Percentiles rank a stretch among this genome's conserved stretches.
These are phyloP conservation scores for Isatis tinctoria DNA, from an alignment of 345 rosid species.

Conservation along the genomic window DNA sequence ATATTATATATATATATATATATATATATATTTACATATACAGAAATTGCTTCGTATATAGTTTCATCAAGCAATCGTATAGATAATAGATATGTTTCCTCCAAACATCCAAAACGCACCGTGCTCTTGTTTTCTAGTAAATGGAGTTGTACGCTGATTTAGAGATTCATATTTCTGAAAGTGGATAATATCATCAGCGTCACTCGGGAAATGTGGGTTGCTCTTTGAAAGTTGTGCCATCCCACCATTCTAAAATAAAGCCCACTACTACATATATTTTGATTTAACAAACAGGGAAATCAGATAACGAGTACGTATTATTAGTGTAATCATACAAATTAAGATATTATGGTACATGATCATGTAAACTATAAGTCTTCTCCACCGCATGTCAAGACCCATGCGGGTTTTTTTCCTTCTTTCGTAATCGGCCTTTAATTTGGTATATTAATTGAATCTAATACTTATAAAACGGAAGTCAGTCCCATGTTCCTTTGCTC, in stretches of 20 bases:
- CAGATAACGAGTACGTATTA: neutral
- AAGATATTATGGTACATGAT: neutral
- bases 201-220: slow-evolving; percentile 7
- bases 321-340: neutral
- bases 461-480: too few relatives aligned
- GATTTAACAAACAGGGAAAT: neutral
- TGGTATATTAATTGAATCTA: too few relatives aligned
- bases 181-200: neutral
- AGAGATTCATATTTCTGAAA: slow-evolving; percentile 9
- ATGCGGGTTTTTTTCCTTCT: neutral
- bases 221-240: slow-evolving; percentile 28
- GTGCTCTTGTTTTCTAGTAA: slow-evolving; percentile 13
- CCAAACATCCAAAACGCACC: slow-evolving; percentile 1
- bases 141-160: slow-evolving; percentile 15
- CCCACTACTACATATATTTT: neutral
- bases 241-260: neutral
- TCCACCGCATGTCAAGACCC: neutral
- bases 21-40: too few relatives aligned
- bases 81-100: neutral
- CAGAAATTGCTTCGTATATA: too few relatives aligned
- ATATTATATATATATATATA: too few relatives aligned
- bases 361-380: neutral
- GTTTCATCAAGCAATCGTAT: too few relatives aligned
- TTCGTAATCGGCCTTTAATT: too few relatives aligned
- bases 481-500: too few relatives aligned